These are phyloP conservation scores for Trichodelitschia bisporula DNA, from an alignment of 495 filamentous ascomycete species.

Conservation along the genomic window DNA sequence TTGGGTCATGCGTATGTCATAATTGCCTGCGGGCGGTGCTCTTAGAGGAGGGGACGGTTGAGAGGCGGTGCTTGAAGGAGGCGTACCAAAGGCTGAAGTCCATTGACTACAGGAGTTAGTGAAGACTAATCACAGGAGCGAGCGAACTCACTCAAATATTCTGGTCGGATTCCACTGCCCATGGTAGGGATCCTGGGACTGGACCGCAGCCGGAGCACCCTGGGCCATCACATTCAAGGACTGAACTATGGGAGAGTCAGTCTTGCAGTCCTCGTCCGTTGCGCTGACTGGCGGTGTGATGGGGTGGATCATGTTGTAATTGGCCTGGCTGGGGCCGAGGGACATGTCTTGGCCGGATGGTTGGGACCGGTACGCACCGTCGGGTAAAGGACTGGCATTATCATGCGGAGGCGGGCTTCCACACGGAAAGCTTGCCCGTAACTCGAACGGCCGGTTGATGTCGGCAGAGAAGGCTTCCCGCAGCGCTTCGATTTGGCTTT, in stretches of 20 bases:
- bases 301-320: constrained; percentile 50
- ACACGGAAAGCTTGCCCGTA: constrained; percentile 74
- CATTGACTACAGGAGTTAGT: constrained; percentile 43
- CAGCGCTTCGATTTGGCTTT: constrained; percentile 71
- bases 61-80: constrained; percentile 10
- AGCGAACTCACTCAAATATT: constrained; percentile 69
- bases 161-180: constrained; percentile 74
- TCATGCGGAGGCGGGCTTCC: constrained; percentile 41
- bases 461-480: constrained; percentile 87
- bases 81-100: constrained; percentile 73
- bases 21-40: constrained; percentile 15
- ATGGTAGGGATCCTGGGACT: constrained; percentile 42
- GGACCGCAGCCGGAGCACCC: constrained; percentile 23
- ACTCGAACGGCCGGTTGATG: constrained; percentile 56
- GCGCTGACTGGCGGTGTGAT: constrained; percentile 65
- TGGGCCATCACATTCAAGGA: constrained; percentile 48
- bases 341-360: constrained; percentile 10
- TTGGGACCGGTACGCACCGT: not conserved
- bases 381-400: constrained; percentile 9
- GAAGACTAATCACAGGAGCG: constrained; percentile 1
- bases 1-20: constrained; percentile 8
- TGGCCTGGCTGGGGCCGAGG: constrained; percentile 25
- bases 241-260: constrained; percentile 52
- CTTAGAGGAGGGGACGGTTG: constrained; percentile 14
- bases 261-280: constrained; percentile 47